A percentile compares a stretch with the other conserved stretches of the same genome.
These are phyloP conservation scores for Babesia bigemina DNA, from an alignment of 169 alveolate genomes.

Conservation along the genomic window DNA sequence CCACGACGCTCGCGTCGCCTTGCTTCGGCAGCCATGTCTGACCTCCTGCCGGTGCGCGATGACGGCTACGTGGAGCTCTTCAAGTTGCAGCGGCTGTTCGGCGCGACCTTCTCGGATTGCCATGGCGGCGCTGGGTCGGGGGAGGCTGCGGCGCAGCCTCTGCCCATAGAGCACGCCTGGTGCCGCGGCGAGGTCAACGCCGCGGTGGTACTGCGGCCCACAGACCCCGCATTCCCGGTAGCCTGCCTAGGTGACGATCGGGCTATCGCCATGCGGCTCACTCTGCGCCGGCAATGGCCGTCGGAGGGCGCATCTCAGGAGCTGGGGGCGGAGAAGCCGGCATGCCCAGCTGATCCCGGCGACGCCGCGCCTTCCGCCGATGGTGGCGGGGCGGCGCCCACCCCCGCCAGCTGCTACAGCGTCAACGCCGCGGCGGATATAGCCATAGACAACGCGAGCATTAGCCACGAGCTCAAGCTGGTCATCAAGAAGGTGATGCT, in stretches of 20 bases:
- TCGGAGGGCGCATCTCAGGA: background rate
- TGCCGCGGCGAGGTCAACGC: background rate
- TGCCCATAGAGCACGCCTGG: background rate
- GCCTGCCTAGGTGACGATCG: slow-evolving; percentile 15
- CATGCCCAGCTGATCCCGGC: background rate
- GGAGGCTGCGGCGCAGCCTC: background rate
- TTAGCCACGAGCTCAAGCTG: slow-evolving; percentile 37
- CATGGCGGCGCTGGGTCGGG: background rate
- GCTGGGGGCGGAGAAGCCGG: background rate
- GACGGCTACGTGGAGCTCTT: slow-evolving; percentile 57
- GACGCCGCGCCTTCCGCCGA: background rate
- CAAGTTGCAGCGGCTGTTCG: slow-evolving; percentile 60
- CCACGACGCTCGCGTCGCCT: background rate
- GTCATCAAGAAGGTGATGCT: slow-evolving; percentile 51
- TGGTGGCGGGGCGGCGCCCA: background rate
- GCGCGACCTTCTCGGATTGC: slow-evolving; percentile 21
- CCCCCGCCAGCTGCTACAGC: slow-evolving; percentile 6
- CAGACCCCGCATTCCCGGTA: slow-evolving; percentile 53
- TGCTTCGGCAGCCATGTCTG: background rate
- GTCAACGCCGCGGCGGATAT: slow-evolving; percentile 31
- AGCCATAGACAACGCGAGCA: slow-evolving; percentile 5
- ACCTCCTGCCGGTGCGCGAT: slow-evolving; percentile 20
- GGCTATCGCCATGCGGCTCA: slow-evolving; percentile 22
- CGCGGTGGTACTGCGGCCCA: slow-evolving; percentile 37
- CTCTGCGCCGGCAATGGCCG: slow-evolving; percentile 7